Evolutionary conservation across 331 rosid genomes (phyloP).

Genomic region (Ulmus americana): DNA sequence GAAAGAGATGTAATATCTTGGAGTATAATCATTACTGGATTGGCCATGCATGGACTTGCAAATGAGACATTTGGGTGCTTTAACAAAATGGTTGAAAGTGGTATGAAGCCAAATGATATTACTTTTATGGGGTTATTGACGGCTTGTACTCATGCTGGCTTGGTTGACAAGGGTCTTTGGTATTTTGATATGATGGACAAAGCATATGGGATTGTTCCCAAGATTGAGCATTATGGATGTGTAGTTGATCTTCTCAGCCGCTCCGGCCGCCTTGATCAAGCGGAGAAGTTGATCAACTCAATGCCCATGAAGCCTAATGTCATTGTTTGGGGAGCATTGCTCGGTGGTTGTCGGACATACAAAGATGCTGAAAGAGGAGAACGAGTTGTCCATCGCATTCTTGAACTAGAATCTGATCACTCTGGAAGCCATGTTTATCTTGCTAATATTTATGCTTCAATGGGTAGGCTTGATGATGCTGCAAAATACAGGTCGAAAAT

Average conservation of each 20-base stretch:
- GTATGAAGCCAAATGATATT: slow-evolving; percentile 5
- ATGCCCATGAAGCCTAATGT: slow-evolving; percentile 12
- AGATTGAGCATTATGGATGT: slow-evolving; percentile 16
- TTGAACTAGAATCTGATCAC: slow-evolving; percentile 13
- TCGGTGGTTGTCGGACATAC: slow-evolving; percentile 14
- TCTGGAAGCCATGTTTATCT: slow-evolving; percentile 10
- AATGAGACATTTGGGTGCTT: slow-evolving; percentile 3
- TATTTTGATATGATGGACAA: slow-evolving; percentile 4
- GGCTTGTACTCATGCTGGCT: slow-evolving; percentile 13
- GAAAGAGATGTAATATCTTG: slow-evolving; percentile 13
- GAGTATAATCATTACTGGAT: slow-evolving; percentile 13
- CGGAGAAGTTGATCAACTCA: slow-evolving; percentile 6
- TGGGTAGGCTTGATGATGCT: slow-evolving; percentile 1
- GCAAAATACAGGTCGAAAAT: slow-evolving; percentile 1
- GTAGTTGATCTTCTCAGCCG: slow-evolving; percentile 15
- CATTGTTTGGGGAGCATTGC: slow-evolving; percentile 13
- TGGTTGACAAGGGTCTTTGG: slow-evolving; percentile 6
- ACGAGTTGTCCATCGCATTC: slow-evolving; percentile 5
- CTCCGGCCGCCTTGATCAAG: slow-evolving; percentile 13
- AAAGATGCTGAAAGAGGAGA: slow-evolving; percentile 9
- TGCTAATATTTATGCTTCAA: neutral
- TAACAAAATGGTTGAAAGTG: neutral
- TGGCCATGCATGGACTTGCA: slow-evolving; percentile 13
- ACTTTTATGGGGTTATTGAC: slow-evolving; percentile 15
- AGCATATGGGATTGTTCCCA: slow-evolving; percentile 4